phyloP scores from a whole-genome alignment of 106 monocot species.

The Dioscorea dumetorum region DNA sequence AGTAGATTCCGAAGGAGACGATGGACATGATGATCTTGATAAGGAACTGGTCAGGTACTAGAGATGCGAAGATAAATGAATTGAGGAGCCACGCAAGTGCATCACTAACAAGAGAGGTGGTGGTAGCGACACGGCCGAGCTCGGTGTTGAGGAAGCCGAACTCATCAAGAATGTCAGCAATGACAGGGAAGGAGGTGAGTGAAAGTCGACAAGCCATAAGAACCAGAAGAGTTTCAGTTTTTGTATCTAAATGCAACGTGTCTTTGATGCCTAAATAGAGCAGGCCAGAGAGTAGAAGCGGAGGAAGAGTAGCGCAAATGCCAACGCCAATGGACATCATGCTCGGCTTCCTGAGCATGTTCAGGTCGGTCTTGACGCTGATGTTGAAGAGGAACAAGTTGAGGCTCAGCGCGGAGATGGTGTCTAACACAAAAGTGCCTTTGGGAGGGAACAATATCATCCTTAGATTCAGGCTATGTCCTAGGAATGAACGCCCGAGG shows the following conservation, averaged over 20 bases:
- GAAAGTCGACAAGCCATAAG: slow-evolving; percentile 21
- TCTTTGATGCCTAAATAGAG: neutral
- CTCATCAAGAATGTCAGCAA: slow-evolving; percentile 34
- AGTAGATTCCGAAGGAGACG: neutral
- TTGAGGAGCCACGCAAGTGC: slow-evolving; percentile 13
- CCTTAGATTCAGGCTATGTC: neutral
- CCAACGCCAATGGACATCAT: slow-evolving; percentile 16
- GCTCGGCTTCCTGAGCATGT: slow-evolving; percentile 25
- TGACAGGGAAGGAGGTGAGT: slow-evolving; percentile 40
- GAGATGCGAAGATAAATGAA: neutral
- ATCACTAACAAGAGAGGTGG: slow-evolving; percentile 39
- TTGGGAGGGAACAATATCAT: slow-evolving; percentile 15
- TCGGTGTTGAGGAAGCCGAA: slow-evolving; percentile 41
- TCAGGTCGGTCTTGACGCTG: slow-evolving; percentile 46
- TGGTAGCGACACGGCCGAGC: slow-evolving; percentile 42
- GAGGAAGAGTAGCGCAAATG: slow-evolving; percentile 11
- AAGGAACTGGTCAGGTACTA: too few species aligned
- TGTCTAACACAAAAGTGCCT: slow-evolving; percentile 17
- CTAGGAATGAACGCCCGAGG: slow-evolving; percentile 27
- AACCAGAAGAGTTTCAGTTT: slow-evolving; percentile 1
- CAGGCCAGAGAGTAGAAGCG: slow-evolving; percentile 3
- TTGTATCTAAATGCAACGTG: slow-evolving; percentile 6
- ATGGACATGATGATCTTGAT: neutral
- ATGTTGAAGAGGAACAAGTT: slow-evolving; percentile 40
- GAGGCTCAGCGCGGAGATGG: slow-evolving; percentile 10